These are phyloP conservation scores for Stephania japonica DNA, from an alignment of 164 flowering plant species.

Conservation along the genomic window DNA sequence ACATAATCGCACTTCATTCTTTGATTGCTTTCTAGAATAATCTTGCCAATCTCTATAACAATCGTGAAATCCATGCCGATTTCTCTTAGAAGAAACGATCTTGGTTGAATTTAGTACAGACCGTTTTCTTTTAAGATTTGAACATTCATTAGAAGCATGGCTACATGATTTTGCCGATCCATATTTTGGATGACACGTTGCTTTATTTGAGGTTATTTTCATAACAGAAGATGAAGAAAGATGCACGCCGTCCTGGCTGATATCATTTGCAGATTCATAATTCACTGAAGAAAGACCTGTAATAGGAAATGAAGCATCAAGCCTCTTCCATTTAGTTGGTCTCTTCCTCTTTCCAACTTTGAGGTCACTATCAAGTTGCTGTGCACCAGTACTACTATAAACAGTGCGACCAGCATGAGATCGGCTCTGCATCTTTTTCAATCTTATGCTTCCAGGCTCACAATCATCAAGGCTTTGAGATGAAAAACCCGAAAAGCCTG, in stretches of 20 bases:
- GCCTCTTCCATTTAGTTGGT: constrained; percentile 31
- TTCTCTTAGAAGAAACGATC: constrained; percentile 24
- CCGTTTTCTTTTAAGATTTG: constrained; percentile 22
- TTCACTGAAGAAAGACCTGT: constrained; percentile 20
- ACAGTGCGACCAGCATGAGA: constrained; percentile 8
- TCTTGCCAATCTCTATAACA: constrained; percentile 18
- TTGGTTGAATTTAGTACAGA: constrained; percentile 24
- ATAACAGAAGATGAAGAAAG: constrained; percentile 16
- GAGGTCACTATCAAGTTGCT: constrained; percentile 13
- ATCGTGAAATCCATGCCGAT: constrained; percentile 15
- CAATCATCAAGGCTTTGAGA: constrained; percentile 34
- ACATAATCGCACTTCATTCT: constrained; percentile 4
- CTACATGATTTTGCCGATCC: constrained; percentile 10
- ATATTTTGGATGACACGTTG: constrained; percentile 11
- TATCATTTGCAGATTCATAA: constrained; percentile 10
- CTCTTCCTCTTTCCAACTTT: constrained; percentile 30
- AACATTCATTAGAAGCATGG: constrained; percentile 16
- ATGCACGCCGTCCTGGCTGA: constrained; percentile 9
- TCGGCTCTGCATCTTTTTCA: constrained; percentile 26
- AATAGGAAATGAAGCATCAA: constrained; percentile 22
- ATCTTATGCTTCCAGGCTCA: constrained; percentile 26
- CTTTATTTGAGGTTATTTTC: constrained; percentile 9
- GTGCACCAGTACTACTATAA: constrained; percentile 15
- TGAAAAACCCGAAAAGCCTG: constrained; percentile 17
- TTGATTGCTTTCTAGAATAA: constrained; percentile 10